Evolutionary conservation across 371 early-diverging fungal genomes (phyloP).

Genomic region (Mucor lusitanicus): DNA sequence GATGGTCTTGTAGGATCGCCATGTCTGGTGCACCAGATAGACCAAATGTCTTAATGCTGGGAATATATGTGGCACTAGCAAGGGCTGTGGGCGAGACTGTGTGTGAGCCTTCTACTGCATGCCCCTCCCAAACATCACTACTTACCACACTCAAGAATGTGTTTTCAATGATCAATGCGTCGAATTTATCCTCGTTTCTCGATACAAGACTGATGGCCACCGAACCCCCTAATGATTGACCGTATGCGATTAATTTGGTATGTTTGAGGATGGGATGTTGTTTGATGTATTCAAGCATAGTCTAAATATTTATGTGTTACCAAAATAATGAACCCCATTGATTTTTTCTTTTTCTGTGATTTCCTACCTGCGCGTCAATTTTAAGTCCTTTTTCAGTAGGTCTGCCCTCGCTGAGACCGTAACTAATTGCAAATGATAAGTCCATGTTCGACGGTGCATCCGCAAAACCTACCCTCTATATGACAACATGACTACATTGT

Average conservation of each 20-base stretch:
- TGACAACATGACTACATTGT: conserved; percentile 94
- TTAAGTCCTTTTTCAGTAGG: conserved; percentile 87
- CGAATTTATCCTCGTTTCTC: conserved; percentile 71
- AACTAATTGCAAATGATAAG: conserved; percentile 45
- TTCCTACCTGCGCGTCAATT: conserved; percentile 82
- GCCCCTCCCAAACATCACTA: neutral
- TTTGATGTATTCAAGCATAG: conserved; percentile 82
- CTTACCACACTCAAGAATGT: conserved; percentile 88
- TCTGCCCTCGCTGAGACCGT: conserved; percentile 86
- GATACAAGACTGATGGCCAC: conserved; percentile 87
- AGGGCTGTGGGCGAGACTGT: conserved; percentile 52
- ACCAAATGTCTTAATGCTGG: conserved; percentile 73
- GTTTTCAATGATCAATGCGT: conserved; percentile 90
- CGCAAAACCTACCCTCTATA: conserved; percentile 78
- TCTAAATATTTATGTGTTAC: conserved; percentile 37
- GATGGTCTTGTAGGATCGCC: conserved; percentile 83
- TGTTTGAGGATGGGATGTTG: conserved; percentile 70
- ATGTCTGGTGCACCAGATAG: conserved; percentile 86
- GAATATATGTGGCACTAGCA: conserved; percentile 84
- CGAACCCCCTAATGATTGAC: conserved; percentile 96
- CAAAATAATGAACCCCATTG: conserved; percentile 1
- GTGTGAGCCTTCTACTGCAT: neutral
- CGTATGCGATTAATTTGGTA: conserved; percentile 83
- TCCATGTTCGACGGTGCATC: neutral
- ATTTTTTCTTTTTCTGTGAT: neutral